These are phyloP conservation scores for Blastobotrys buckinghamii DNA, from an alignment of 1,139 yeast genomes.

Conservation along the genomic window DNA sequence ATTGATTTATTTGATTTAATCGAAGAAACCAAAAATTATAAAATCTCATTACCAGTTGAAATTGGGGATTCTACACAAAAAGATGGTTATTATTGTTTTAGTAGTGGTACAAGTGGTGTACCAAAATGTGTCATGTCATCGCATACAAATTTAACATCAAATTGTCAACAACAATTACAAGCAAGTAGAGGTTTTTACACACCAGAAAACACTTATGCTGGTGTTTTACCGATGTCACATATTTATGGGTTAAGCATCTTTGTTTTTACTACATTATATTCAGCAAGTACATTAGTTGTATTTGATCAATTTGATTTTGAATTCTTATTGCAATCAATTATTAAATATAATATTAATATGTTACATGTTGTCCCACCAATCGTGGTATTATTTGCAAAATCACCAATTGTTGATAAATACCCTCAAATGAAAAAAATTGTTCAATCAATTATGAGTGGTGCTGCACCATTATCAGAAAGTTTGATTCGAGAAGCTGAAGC, in stretches of 20 bases:
- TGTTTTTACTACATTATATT: slow-evolving; percentile 23
- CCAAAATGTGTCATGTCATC: slow-evolving; percentile 70
- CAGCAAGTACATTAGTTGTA: slow-evolving; percentile 27
- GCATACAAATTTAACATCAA: slow-evolving; percentile 39
- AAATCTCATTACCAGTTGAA: background rate
- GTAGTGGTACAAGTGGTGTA: slow-evolving; percentile 71
- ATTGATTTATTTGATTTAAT: slow-evolving; percentile 1
- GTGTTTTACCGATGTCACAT: slow-evolving; percentile 36
- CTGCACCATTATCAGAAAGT: slow-evolving; percentile 35
- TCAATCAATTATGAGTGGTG: slow-evolving; percentile 30
- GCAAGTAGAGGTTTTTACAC: slow-evolving; percentile 11
- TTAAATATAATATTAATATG: slow-evolving; percentile 26
- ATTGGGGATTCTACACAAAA: slow-evolving; percentile 13
- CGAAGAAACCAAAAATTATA: background rate
- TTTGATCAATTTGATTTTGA: slow-evolving; percentile 33
- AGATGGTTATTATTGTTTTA: slow-evolving; percentile 44
- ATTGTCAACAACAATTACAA: slow-evolving; percentile 23
- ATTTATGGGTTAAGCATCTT: slow-evolving; percentile 32
- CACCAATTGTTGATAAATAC: slow-evolving; percentile 32
- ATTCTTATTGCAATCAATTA: slow-evolving; percentile 24
- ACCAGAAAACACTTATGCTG: slow-evolving; percentile 15
- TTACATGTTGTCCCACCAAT: slow-evolving; percentile 37
- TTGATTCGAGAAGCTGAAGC: slow-evolving; percentile 21
- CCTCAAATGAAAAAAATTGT: slow-evolving; percentile 21
- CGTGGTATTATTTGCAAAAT: slow-evolving; percentile 35